Conservation (phyloP, 495 filamentous ascomycete genomes). For the Talaromyces trachyspermus region DNA sequence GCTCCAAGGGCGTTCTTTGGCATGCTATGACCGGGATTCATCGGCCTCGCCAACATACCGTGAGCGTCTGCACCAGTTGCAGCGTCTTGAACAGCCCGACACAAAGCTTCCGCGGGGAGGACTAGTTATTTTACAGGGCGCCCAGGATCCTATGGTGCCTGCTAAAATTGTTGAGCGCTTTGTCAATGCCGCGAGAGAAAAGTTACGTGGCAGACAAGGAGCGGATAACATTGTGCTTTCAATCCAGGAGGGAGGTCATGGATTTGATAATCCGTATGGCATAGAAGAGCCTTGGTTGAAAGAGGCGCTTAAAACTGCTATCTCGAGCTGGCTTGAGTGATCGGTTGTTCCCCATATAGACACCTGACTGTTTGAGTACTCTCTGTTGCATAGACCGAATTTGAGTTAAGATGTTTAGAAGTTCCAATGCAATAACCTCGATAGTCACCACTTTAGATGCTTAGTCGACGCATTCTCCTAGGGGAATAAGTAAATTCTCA, state of each 20-base stretch:
- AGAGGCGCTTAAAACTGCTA: conserved; percentile 12
- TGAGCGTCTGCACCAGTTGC: conserved; percentile 14
- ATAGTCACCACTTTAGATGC: no score
- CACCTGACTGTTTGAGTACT: no score
- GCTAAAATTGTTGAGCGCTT: conserved; percentile 17
- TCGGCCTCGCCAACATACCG: conserved; percentile 9
- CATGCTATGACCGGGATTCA: conserved; percentile 14
- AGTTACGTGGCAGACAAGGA: conserved; percentile 11
- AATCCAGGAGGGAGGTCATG: conserved; percentile 20
- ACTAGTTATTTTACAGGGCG: conserved; percentile 19
- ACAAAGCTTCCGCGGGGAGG: conserved; percentile 17
- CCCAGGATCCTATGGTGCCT: conserved; percentile 18
- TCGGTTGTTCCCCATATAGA: no score
- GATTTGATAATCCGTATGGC: conserved; percentile 17
- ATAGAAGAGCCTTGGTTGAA: conserved; percentile 18
- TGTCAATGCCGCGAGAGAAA: conserved; percentile 15
- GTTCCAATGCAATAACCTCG: no score
- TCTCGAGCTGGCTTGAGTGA: conserved; percentile 20
- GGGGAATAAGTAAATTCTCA: no score
- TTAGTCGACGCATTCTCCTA: no score
- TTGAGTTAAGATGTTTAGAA: no score
- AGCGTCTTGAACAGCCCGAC: conserved; percentile 12
- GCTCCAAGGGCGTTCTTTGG: background rate
- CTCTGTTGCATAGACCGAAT: no score
- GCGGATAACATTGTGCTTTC: conserved; percentile 16